These are phyloP conservation scores for Phytophthora sojae DNA, from an alignment of 352 stramenopile species.

Conservation along the genomic window DNA sequence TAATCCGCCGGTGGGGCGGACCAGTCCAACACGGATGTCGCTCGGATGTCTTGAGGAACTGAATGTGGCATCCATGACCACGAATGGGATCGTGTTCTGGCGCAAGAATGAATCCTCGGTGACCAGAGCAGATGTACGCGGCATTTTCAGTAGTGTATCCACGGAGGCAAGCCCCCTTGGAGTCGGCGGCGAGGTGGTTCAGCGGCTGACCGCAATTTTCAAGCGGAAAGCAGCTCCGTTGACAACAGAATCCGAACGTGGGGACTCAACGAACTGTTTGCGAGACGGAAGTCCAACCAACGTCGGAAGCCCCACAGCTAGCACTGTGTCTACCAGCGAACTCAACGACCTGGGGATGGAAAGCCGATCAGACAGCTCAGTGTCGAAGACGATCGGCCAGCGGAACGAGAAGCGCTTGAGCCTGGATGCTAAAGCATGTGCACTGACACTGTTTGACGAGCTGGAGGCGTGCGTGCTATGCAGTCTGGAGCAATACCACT, in stretches of 20 bases:
- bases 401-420: slow-evolving; percentile 24
- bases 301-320: slow-evolving; percentile 21
- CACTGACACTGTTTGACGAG: slow-evolving; percentile 71
- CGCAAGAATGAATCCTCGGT: slow-evolving; percentile 56
- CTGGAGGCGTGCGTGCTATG: slow-evolving; percentile 78
- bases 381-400: slow-evolving; percentile 5
- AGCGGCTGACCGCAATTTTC: slow-evolving; percentile 51
- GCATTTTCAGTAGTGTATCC: slow-evolving; percentile 45
- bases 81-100: slow-evolving; percentile 73
- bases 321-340: slow-evolving; percentile 36
- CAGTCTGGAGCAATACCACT: slow-evolving; percentile 66
- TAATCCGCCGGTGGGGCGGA: slow-evolving; percentile 10
- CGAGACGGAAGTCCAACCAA: slow-evolving; percentile 37
- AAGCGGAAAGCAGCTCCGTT: slow-evolving; percentile 39
- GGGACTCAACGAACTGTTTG: slow-evolving; percentile 36
- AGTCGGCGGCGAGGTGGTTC: slow-evolving; percentile 68
- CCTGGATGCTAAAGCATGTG: slow-evolving; percentile 29
- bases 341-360: slow-evolving; percentile 37
- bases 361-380: slow-evolving; percentile 18
- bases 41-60: slow-evolving; percentile 63
- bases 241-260: slow-evolving; percentile 13
- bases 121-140: slow-evolving; percentile 39
- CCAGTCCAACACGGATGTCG: slow-evolving; percentile 40
- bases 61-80: slow-evolving; percentile 71
- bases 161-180: slow-evolving; percentile 59